phyloP scores from a whole-genome alignment of 129 eudicot species.

The Chrysanthemum makinoi region DNA sequence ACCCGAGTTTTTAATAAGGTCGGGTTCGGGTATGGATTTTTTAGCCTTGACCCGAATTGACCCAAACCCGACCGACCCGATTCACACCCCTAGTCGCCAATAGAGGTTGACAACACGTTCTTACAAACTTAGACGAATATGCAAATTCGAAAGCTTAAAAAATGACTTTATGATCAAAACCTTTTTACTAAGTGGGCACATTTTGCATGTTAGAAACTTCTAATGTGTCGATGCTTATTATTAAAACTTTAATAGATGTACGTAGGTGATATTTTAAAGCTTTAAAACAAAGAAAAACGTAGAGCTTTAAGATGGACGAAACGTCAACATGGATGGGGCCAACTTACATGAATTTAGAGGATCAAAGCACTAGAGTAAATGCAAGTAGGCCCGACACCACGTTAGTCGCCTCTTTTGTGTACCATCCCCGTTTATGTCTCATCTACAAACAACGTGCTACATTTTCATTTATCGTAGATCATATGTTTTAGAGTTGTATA shows the following conservation, averaged over 20 bases:
- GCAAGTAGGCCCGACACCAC: slow-evolving; percentile 22
- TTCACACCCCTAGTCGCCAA: too few relatives aligned
- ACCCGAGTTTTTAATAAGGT: too few relatives aligned
- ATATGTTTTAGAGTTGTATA: background rate
- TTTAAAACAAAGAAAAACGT: background rate
- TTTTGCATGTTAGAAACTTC: too few relatives aligned
- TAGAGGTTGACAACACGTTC: too few relatives aligned
- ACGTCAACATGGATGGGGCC: background rate
- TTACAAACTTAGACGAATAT: too few relatives aligned
- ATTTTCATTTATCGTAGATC: background rate
- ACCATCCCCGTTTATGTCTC: background rate
- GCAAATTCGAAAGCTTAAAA: too few relatives aligned
- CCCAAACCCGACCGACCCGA: too few relatives aligned
- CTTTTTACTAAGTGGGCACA: too few relatives aligned
- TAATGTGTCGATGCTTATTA: background rate
- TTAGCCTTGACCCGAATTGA: too few relatives aligned
- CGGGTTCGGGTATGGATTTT: too few relatives aligned
- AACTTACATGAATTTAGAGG: background rate
- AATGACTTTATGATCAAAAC: too few relatives aligned
- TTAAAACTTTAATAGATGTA: background rate
- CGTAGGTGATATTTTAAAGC: background rate
- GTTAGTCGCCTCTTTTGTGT: slow-evolving; percentile 9
- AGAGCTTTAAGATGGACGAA: background rate
- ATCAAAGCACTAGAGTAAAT: slow-evolving; percentile 15
- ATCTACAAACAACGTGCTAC: background rate